These are phyloP conservation scores for Magnusiomyces fungicola DNA, from an alignment of 1,139 yeast species.

Conservation along the genomic window DNA sequence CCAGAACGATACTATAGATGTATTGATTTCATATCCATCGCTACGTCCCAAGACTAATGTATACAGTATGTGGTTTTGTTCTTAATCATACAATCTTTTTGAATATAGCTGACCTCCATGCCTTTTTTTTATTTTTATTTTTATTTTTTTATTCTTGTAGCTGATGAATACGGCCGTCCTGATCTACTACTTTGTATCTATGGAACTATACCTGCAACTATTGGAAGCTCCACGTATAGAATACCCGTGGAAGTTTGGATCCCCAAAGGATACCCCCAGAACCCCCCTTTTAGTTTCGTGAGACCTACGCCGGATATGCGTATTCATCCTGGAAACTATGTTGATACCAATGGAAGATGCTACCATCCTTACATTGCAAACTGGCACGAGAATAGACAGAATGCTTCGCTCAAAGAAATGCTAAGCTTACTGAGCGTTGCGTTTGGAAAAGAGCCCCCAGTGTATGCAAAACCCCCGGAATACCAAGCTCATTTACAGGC, in stretches of 20 bases:
- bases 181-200: conserved; percentile 54
- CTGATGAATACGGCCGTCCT: conserved; percentile 51
- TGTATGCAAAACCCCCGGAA: conserved; percentile 39
- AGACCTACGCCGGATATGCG: conserved; percentile 44
- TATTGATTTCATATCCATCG: conserved; percentile 44
- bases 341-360: conserved; percentile 68
- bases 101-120: no score
- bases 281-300: conserved; percentile 58
- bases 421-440: conserved; percentile 36
- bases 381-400: conserved; percentile 41
- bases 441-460: conserved; percentile 45
- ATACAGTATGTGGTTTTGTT: conserved; percentile 33
- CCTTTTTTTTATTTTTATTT: neutral
- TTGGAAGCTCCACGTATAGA: conserved; percentile 30
- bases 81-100: neutral
- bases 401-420: conserved; percentile 27
- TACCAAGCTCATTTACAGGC: conserved; percentile 9
- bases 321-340: conserved; percentile 55
- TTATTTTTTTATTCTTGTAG: neutral
- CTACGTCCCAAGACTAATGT: conserved; percentile 67
- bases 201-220: conserved; percentile 45
- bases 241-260: conserved; percentile 74
- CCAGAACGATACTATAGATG: conserved; percentile 55
- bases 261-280: conserved; percentile 59
- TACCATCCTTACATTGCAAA: conserved; percentile 60